Conservation (phyloP, 2,329 filamentous ascomycete species). For the Colletotrichum plurivorum region DNA sequence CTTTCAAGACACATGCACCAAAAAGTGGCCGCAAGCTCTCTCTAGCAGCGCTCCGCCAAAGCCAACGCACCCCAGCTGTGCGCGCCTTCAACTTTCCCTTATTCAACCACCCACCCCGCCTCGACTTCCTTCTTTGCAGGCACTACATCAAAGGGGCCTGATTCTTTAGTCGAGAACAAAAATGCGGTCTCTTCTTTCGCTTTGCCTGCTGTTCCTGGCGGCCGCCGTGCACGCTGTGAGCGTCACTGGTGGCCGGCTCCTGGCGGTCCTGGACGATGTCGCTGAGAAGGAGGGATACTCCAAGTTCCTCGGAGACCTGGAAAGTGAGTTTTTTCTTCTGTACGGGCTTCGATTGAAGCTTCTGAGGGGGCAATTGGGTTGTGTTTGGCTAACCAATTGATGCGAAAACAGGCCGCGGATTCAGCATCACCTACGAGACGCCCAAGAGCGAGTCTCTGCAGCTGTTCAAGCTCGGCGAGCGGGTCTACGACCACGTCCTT, state of each 20-base stretch:
- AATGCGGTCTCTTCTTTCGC: slow-evolving; percentile 83
- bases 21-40: slow-evolving; percentile 38
- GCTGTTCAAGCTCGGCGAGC: slow-evolving; percentile 89
- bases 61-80: slow-evolving; percentile 41
- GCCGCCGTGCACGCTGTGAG: slow-evolving; percentile 82
- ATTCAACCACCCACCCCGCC: slow-evolving; percentile 22
- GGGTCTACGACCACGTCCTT: slow-evolving; percentile 90
- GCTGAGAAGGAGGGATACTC: slow-evolving; percentile 87
- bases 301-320: slow-evolving; percentile 81
- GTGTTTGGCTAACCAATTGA: slow-evolving; percentile 44
- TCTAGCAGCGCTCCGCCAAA: slow-evolving; percentile 29
- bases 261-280: slow-evolving; percentile 89
- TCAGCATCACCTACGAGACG: slow-evolving; percentile 83
- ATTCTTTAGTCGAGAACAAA: slow-evolving; percentile 47
- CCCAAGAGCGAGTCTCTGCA: slow-evolving; percentile 84
- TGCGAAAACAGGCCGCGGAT: slow-evolving; percentile 78
- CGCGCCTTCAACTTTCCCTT: slow-evolving; percentile 37
- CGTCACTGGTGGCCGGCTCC: slow-evolving; percentile 84
- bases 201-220: slow-evolving; percentile 76
- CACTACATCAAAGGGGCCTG: neutral
- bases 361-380: slow-evolving; percentile 9
- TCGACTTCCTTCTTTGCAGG: neutral
- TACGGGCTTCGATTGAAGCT: neutral
- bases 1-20: slow-evolving; percentile 43
- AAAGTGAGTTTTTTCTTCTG: slow-evolving; percentile 64